Base-by-base conservation (phyloP, 805 yeast species). In the Saturnispora diversa region DNA sequence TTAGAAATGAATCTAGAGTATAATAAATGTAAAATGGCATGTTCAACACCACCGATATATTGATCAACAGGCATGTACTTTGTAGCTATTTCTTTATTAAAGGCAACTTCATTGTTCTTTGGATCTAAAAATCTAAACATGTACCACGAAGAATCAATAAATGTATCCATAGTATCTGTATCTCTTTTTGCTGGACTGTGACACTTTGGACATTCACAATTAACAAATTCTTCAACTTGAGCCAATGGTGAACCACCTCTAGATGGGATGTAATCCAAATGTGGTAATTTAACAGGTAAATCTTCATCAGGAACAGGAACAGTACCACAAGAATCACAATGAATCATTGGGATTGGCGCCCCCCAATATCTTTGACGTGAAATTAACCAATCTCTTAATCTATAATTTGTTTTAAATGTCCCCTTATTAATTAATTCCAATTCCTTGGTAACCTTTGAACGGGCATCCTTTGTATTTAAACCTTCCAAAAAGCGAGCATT, bases 281-380 rank as follows among this genome's bases (percentile, higher is more conserved):
- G 62, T 0, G 97, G 97, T 26, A 92, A 70, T 27, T 66, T 33
- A 0, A 92, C 95, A 0, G 98, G 98, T 13, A 92, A 66, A 21
- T 88, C 80, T 2, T 74, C 64, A 30, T 84, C 94, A 0, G 97
- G 97, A 15, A 92, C 97, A 0, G 97, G 84, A 1, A 90, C 96
- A 0, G 80, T 63, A 2, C 98, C 98, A 68, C 98, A 92, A 2
- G 59, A 48, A 6, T 69, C 71, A 64, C 98, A 92, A 54, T 92
- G 92, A 21, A 92, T 70, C 15, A 92, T 86, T 5, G 98, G 98
- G 40, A 92, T 92, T 2, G 98, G 98, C 0, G 97, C 92, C 20
- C 98, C 98, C 98, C 98, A 92, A 60, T 83, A 90, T 44, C 98
- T 66, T 60, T 92, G 98, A 55, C 98, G 74, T 53, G 94, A 81